A percentile compares a stretch with the other conserved stretches of the same genome.
These are phyloP conservation scores for Chamaenerion angustifolium DNA, from an alignment of 345 rosid species.

Conservation along the genomic window DNA sequence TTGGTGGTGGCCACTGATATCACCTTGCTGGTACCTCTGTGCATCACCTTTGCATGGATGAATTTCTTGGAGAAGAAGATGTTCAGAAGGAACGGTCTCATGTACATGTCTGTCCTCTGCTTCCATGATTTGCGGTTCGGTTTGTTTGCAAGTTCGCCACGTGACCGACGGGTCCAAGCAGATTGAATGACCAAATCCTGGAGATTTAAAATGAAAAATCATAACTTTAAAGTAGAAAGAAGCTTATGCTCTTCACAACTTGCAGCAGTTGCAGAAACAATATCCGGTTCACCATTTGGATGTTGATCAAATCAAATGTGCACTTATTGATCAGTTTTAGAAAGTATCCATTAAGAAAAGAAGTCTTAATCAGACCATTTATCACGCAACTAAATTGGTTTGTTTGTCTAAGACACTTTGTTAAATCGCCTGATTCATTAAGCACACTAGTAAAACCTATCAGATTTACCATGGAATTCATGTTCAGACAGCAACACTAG, in stretches of 20 bases:
- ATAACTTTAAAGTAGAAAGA: not conserved
- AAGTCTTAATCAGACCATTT: too few species aligned
- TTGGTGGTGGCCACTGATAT: conserved; percentile 88
- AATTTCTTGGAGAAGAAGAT: conserved; percentile 84
- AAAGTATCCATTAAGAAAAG: too few species aligned
- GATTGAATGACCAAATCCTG: conserved; percentile 60
- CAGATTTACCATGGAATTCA: too few species aligned
- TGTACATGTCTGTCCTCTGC: conserved; percentile 91
- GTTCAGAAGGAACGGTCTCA: conserved; percentile 82
- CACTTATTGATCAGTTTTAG: too few species aligned
- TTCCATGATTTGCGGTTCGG: conserved; percentile 87
- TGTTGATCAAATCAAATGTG: too few species aligned
- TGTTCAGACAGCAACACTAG: too few species aligned
- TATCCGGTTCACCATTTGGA: not conserved
- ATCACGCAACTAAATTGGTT: too few species aligned
- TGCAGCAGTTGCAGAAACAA: not conserved
- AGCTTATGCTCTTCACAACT: not conserved
- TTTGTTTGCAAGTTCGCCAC: conserved; percentile 54
- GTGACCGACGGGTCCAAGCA: conserved; percentile 93
- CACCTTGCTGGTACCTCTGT: conserved; percentile 87
- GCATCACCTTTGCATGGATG: conserved; percentile 90
- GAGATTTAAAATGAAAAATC: conserved; percentile 5
- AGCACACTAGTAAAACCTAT: too few species aligned
- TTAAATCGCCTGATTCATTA: too few species aligned
- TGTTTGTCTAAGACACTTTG: too few species aligned